Evolutionary conservation across 75 land plant species (phyloP).

Genomic region (Ceratopteris richardii): DNA sequence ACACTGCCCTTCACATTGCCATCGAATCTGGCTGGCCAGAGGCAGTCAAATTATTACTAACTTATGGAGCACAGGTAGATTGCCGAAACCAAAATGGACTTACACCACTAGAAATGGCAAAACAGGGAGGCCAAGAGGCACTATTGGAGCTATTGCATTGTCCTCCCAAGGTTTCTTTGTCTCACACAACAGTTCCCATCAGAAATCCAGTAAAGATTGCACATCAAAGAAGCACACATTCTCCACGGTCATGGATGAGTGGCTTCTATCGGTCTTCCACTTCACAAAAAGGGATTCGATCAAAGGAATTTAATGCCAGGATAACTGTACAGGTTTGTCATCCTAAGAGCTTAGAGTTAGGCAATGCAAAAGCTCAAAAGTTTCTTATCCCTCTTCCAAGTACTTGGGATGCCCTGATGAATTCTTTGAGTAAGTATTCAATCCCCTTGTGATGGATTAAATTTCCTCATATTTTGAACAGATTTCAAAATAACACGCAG

Average conservation of each 20-base stretch:
- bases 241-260: too few species aligned
- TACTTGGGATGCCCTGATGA: constrained; percentile 54
- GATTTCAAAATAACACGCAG: too few species aligned
- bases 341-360: constrained; percentile 11
- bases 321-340: constrained; percentile 47
- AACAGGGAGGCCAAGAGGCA: constrained; percentile 33
- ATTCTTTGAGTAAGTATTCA: too few species aligned
- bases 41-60: constrained; percentile 45
- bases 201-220: not conserved
- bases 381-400: constrained; percentile 50
- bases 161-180: not conserved
- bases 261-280: too few species aligned
- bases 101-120: constrained; percentile 42
- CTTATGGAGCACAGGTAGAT: constrained; percentile 40
- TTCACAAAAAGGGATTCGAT: too few species aligned
- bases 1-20: constrained; percentile 67
- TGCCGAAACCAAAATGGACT: constrained; percentile 27
- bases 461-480: not conserved
- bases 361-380: constrained; percentile 24
- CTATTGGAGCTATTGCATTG: constrained; percentile 6
- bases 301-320: constrained; percentile 8
- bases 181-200: not conserved
- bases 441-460: too few species aligned
- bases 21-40: constrained; percentile 33
- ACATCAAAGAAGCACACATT: too few species aligned